Evolutionary conservation across 768 basidiomycete species (phyloP).

Genomic region (Myochromella boudieri): DNA sequence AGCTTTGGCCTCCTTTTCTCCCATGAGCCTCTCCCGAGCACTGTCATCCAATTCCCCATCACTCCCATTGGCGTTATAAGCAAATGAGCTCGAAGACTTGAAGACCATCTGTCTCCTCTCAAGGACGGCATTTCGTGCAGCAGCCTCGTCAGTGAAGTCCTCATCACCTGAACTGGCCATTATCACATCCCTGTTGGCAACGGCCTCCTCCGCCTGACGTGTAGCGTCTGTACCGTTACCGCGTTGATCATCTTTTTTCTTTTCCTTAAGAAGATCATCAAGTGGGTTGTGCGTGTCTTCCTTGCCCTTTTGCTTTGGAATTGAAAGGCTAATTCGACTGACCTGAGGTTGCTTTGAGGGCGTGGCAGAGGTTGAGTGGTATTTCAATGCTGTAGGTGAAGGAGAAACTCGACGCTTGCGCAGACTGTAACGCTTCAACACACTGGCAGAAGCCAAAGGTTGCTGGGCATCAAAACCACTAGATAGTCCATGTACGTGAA

Average conservation of each 20-base stretch:
- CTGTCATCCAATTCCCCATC: slow-evolving; percentile 30
- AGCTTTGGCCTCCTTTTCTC: slow-evolving; percentile 38
- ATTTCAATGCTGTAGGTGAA: slow-evolving; percentile 10
- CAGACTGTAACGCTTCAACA: slow-evolving; percentile 7
- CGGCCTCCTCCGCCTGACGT: slow-evolving; percentile 43
- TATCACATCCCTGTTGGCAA: slow-evolving; percentile 29
- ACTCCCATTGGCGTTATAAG: slow-evolving; percentile 11
- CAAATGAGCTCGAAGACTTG: slow-evolving; percentile 20
- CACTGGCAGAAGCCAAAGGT: background rate
- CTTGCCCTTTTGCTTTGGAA: slow-evolving; percentile 15
- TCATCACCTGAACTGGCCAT: slow-evolving; percentile 31
- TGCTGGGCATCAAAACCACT: background rate
- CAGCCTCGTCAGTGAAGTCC: slow-evolving; percentile 38
- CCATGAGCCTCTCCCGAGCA: slow-evolving; percentile 37
- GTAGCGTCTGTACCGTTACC: slow-evolving; percentile 43
- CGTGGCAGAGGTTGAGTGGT: slow-evolving; percentile 2
- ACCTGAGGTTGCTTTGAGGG: slow-evolving; percentile 13
- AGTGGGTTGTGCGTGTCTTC: slow-evolving; percentile 45
- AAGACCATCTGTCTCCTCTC: slow-evolving; percentile 19
- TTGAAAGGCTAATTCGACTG: slow-evolving; percentile 9
- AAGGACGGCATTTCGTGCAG: slow-evolving; percentile 37
- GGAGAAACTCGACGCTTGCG: slow-evolving; percentile 9
- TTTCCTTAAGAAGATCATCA: slow-evolving; percentile 54
- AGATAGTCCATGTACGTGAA: background rate
- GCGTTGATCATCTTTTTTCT: slow-evolving; percentile 34